Evolutionary conservation across 129 eudicot species (phyloP), one percentile per base, ranked within the genome.

Genomic region (Saussurea involucrata): DNA sequence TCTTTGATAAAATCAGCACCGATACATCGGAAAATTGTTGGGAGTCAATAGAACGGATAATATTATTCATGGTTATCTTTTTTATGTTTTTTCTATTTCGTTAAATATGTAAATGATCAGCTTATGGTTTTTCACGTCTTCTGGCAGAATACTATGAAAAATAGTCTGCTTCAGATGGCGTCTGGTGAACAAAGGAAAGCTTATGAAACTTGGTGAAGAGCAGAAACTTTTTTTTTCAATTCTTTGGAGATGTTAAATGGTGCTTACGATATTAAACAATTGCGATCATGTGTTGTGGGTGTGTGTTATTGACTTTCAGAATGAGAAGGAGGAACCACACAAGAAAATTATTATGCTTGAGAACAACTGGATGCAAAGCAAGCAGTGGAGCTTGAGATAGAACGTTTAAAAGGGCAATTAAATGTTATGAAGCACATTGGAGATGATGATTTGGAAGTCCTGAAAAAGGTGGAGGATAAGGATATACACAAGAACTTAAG

Each of bases 1-100:
- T 94, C 96, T 66, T 57, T 81, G 27, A 94, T 17, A 32, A 94
- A 91, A 4, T 89, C 84, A 24, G 84, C 49, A 12, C 95, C 95
- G n/a, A 89, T 80, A 0, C 87, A 92, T 11, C 86, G 88, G 75
- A 94, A 91, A 21, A 91, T 88, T 4, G 84, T 31, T 8, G 97
- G n/a, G 96, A 1, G 93, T 78, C 17, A 91, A 60, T 0, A 85
- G 75, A 6, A 94, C 87, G 0, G 93, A n/a, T n/a, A n/a, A n/a
- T n/a, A n/a, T n/a, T n/a, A n/a, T n/a, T n/a, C n/a, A n/a, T n/a
- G n/a, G n/a, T n/a, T n/a, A n/a, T n/a, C n/a, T n/a, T n/a, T n/a
- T n/a, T n/a, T n/a, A n/a, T n/a, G n/a, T n/a, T n/a, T n/a, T n/a
- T n/a, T n/a, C n/a, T n/a, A n/a, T 33, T 33, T 33, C 37, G 6